Evolutionary conservation across 2,329 filamentous ascomycete genomes (phyloP).

Genomic region (Colletotrichum tropicale): DNA sequence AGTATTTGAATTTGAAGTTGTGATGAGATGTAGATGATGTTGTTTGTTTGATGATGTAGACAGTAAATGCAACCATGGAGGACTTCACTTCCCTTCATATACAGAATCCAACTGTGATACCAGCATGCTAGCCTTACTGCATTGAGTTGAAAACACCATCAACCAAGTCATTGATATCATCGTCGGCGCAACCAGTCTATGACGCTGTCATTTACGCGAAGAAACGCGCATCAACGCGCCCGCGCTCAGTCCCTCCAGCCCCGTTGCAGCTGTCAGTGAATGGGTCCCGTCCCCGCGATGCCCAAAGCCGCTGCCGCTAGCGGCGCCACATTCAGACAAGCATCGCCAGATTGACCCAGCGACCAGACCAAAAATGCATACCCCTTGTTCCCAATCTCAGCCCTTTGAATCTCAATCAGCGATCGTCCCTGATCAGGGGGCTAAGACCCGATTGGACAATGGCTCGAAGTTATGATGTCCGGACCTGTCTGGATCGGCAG

Average conservation of each 20-base stretch:
- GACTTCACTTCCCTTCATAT: not conserved
- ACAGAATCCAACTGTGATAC: not conserved
- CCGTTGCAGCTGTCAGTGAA: not conserved
- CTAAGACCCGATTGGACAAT: not conserved
- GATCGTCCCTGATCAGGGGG: constrained; percentile 6
- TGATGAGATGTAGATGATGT: no score
- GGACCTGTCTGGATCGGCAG: not conserved
- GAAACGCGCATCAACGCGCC: constrained; percentile 4
- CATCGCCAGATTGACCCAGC: not conserved
- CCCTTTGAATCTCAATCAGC: not conserved
- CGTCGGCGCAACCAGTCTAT: not conserved
- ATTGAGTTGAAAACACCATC: not conserved
- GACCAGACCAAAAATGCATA: not conserved
- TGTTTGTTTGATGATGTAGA: no score
- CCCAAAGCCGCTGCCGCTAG: constrained; percentile 6
- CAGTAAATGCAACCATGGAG: rapidly evolving
- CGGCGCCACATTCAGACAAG: not conserved
- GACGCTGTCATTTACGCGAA: constrained; percentile 20
- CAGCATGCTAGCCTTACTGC: not conserved
- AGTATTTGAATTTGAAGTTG: no score
- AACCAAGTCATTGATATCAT: not conserved
- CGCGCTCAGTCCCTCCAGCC: not conserved
- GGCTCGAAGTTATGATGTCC: not conserved
- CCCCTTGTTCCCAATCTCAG: not conserved
- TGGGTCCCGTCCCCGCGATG: not conserved